Conservation (phyloP, 768 basidiomycete species). For the Pisolithus tinctorius region DNA sequence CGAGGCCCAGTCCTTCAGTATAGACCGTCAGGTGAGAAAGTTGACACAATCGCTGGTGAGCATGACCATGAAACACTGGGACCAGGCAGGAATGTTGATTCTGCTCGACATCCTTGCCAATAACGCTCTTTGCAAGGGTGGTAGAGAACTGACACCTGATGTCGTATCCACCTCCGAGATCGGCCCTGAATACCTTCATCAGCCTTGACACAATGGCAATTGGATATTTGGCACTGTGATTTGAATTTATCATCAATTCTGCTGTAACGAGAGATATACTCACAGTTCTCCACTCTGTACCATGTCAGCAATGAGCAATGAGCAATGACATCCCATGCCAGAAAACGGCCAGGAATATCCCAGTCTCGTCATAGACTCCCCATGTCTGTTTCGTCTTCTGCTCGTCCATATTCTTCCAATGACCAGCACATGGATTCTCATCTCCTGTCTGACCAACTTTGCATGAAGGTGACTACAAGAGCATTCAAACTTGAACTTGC, state of each 20-base stretch:
- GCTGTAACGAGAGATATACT: background rate
- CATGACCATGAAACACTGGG: conserved; percentile 17
- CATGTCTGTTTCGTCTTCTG: conserved; percentile 15
- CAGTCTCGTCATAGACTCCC: conserved; percentile 31
- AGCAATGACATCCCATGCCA: conserved; percentile 25
- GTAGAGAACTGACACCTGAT: conserved; percentile 15
- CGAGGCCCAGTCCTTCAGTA: conserved; percentile 11
- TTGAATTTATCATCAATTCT: no score
- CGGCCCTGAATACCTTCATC: background rate
- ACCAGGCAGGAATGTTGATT: conserved; percentile 2
- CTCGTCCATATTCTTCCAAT: background rate
- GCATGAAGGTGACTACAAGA: no score
- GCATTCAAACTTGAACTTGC: no score
- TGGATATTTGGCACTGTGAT: conserved; percentile 16
- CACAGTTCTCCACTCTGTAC: conserved; percentile 14
- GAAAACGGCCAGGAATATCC: conserved; percentile 31
- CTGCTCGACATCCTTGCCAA: background rate
- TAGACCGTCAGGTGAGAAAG: conserved; percentile 12
- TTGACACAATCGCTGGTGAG: conserved; percentile 16
- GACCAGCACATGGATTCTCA: background rate
- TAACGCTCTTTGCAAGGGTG: conserved; percentile 7
- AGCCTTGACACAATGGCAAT: conserved; percentile 9
- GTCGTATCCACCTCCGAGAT: conserved; percentile 14
- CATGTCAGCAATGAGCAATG: conserved; percentile 19
- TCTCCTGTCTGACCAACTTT: no score